A percentile compares a stretch with the other conserved stretches of the same genome.
These are phyloP conservation scores for Phytophthora hybrid DNA, from an alignment of 352 stramenopile species.

Conservation along the genomic window DNA sequence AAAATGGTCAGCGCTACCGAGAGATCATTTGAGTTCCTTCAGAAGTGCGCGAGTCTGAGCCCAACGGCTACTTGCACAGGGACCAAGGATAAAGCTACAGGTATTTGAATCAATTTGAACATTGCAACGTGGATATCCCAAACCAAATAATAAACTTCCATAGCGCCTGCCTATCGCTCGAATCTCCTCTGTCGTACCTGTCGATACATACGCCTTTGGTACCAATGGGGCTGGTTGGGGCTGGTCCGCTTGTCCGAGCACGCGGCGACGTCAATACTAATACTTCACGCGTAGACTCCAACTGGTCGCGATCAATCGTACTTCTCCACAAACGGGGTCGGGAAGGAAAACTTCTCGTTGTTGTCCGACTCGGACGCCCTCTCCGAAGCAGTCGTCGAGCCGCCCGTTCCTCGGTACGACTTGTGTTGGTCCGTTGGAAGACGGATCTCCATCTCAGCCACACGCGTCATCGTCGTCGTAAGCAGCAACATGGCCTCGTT, in stretches of 20 bases:
- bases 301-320: slow-evolving; percentile 48
- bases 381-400: slow-evolving; percentile 60
- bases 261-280: slow-evolving; percentile 40
- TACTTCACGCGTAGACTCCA: slow-evolving; percentile 40
- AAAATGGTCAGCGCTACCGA: neutral
- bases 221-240: slow-evolving; percentile 26
- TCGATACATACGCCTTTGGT: slow-evolving; percentile 22
- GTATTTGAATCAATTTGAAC: neutral
- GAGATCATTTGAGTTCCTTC: too few relatives aligned
- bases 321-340: slow-evolving; percentile 70
- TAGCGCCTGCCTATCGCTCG: slow-evolving; percentile 21
- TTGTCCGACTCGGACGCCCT: slow-evolving; percentile 53
- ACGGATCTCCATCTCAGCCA: slow-evolving; percentile 86
- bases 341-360: slow-evolving; percentile 59
- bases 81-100: too few relatives aligned
- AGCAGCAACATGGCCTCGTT: slow-evolving; percentile 88
- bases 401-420: slow-evolving; percentile 51
- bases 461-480: slow-evolving; percentile 86
- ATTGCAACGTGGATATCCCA: neutral
- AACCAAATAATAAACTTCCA: slow-evolving; percentile 41
- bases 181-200: slow-evolving; percentile 29
- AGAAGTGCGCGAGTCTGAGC: neutral
- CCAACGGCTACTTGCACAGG: neutral
- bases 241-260: slow-evolving; percentile 21
- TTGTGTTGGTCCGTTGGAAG: slow-evolving; percentile 59